Percentiles rank a stretch among this genome's conserved stretches.
These are phyloP conservation scores for Russula virescens DNA, from an alignment of 768 basidiomycete species.

Conservation along the genomic window DNA sequence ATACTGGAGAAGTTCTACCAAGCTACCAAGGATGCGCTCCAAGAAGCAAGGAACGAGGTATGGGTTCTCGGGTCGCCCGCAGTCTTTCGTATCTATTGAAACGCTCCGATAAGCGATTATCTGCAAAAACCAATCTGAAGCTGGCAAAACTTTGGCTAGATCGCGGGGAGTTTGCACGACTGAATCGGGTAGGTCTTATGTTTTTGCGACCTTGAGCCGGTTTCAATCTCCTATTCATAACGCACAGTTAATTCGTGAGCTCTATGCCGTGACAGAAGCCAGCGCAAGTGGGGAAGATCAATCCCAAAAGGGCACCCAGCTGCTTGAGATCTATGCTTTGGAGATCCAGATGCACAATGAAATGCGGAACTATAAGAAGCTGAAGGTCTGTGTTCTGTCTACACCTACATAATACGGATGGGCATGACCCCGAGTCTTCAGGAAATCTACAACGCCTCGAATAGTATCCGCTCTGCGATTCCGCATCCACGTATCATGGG, in stretches of 20 bases:
- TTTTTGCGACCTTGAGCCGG: neutral
- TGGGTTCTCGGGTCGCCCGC: neutral
- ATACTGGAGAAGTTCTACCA: slow-evolving; percentile 95
- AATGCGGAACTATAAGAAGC: slow-evolving; percentile 90
- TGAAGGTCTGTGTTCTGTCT: slow-evolving; percentile 53
- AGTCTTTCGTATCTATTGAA: neutral
- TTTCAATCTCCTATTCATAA: neutral
- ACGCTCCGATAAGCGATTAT: slow-evolving; percentile 58
- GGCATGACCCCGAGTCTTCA: slow-evolving; percentile 30
- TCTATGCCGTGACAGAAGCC: slow-evolving; percentile 59
- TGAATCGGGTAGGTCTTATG: slow-evolving; percentile 58
- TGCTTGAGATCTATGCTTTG: slow-evolving; percentile 94
- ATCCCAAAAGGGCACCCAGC: slow-evolving; percentile 89
- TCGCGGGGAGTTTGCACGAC: slow-evolving; percentile 79
- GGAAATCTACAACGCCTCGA: slow-evolving; percentile 97
- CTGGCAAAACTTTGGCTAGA: slow-evolving; percentile 97
- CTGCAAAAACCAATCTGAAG: slow-evolving; percentile 94
- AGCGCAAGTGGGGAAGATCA: slow-evolving; percentile 67
- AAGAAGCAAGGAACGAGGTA: slow-evolving; percentile 95
- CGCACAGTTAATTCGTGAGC: slow-evolving; percentile 66
- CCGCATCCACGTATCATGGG: slow-evolving; percentile 99
- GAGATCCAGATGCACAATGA: slow-evolving; percentile 99
- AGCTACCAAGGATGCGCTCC: slow-evolving; percentile 80
- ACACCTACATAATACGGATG: neutral
- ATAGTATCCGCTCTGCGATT: slow-evolving; percentile 89